These are phyloP conservation scores for Xylaria sp. DNA, from an alignment of 2,329 filamentous ascomycete species.

Conservation along the genomic window DNA sequence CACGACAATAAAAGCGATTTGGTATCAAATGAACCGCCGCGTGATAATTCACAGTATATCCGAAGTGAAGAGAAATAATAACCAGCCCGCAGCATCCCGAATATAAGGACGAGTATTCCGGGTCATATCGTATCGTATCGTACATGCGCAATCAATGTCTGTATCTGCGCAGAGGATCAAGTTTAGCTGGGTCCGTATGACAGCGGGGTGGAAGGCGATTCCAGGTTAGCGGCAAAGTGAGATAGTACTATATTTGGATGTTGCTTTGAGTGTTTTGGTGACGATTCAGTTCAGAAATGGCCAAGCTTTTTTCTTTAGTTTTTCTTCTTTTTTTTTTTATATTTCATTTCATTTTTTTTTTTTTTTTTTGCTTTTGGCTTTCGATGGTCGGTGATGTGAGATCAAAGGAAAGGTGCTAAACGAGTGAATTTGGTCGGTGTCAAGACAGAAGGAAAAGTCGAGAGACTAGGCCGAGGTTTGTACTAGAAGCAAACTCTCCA, in stretches of 20 bases:
- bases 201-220: constrained; percentile 18
- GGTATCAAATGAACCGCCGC: constrained; percentile 48
- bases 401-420: constrained; percentile 49
- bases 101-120: constrained; percentile 23
- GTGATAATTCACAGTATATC: constrained; percentile 46
- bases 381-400: constrained; percentile 32
- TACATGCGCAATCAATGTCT: constrained; percentile 36
- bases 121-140: constrained; percentile 36
- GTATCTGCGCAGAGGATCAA: constrained; percentile 14
- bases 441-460: constrained; percentile 43
- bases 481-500: constrained; percentile 16
- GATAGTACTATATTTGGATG: constrained; percentile 22
- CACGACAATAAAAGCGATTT: constrained; percentile 37
- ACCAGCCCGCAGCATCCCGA: constrained; percentile 33
- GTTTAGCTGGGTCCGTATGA: constrained; percentile 2
- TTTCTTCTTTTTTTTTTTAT: constrained; percentile 12
- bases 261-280: constrained; percentile 17
- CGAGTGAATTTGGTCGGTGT: constrained; percentile 50
- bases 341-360: constrained; percentile 36
- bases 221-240: background rate
- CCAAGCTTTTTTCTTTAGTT: constrained; percentile 14
- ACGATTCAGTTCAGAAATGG: constrained; percentile 39
- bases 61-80: constrained; percentile 39
- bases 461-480: constrained; percentile 37
- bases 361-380: constrained; percentile 33